Evolutionary conservation across 176 grass and related monocot genomes (phyloP).

Genomic region (Alopecurus myosuroides): DNA sequence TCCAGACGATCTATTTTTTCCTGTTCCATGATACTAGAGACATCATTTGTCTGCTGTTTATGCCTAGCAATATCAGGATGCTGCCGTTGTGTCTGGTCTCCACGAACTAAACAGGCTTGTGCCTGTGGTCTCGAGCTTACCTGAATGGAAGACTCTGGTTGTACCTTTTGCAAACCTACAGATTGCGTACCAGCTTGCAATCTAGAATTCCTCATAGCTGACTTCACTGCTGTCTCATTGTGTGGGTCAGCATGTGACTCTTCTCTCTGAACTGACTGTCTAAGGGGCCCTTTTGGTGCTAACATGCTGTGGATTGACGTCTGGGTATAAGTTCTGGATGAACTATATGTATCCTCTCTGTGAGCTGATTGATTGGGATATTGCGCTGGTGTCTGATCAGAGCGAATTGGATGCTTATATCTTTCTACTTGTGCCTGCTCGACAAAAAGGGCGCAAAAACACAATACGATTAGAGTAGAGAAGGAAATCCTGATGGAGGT

Average conservation of each 20-base stretch:
- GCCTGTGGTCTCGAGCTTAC: neutral
- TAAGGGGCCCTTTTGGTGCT: conserved; percentile 1
- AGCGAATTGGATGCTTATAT: neutral
- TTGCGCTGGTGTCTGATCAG: neutral
- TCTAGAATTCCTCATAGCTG: neutral
- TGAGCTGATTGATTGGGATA: neutral
- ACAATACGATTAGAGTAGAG: conserved; percentile 4
- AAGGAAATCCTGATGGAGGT: neutral
- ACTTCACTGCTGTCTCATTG: neutral
- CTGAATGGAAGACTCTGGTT: neutral
- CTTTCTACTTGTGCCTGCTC: conserved; percentile 10
- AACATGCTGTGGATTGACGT: neutral
- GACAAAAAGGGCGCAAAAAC: neutral
- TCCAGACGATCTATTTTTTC: neutral
- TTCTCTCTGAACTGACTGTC: conserved; percentile 3
- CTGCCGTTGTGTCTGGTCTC: neutral
- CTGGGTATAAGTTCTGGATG: neutral
- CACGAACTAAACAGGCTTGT: neutral
- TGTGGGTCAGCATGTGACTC: neutral
- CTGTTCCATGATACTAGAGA: neutral
- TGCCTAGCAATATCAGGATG: neutral
- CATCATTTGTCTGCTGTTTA: neutral
- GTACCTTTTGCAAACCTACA: neutral
- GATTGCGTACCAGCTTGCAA: neutral
- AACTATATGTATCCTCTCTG: conserved; percentile 22